A percentile compares a stretch with the other conserved stretches of the same genome.
These are phyloP conservation scores for Trichosporon sp. DNA, from an alignment of 1,284 basidiomycete species.

Conservation along the genomic window DNA sequence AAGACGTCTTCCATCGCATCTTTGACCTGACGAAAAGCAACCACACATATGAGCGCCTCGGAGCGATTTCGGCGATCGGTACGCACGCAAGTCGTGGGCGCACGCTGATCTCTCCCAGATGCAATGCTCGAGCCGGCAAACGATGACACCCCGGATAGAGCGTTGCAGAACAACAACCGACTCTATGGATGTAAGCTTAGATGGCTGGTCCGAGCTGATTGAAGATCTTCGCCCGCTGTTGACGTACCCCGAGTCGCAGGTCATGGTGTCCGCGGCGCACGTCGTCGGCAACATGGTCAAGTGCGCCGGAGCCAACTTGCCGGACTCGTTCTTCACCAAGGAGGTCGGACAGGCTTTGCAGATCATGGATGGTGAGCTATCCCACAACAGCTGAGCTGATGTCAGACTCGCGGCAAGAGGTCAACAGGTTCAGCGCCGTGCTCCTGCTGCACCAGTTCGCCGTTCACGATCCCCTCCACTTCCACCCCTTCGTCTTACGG, in stretches of 20 bases:
- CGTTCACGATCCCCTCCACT: conserved; percentile 77
- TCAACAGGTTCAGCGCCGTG: conserved; percentile 54
- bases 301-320: conserved; percentile 51
- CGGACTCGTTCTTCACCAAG: conserved; percentile 54
- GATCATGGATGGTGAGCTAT: conserved; percentile 51
- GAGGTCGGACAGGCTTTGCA: conserved; percentile 55
- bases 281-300: conserved; percentile 55
- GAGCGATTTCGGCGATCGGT: conserved; percentile 59
- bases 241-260: conserved; percentile 53
- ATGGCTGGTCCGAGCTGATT: conserved; percentile 18
- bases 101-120: conserved; percentile 34
- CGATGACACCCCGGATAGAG: conserved; percentile 53
- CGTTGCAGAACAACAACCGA: conserved; percentile 51
- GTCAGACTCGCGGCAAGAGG: conserved; percentile 53
- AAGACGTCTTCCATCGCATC: conserved; percentile 59
- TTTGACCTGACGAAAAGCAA: conserved; percentile 60
- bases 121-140: conserved; percentile 49
- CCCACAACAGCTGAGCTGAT: conserved; percentile 1
- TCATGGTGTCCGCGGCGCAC: conserved; percentile 55
- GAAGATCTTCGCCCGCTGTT: conserved; percentile 53
- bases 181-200: conserved; percentile 51
- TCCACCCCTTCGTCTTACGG: conserved; percentile 79
- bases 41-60: conserved; percentile 57
- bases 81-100: conserved; percentile 20
- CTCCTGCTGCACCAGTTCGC: conserved; percentile 90